Conservation (phyloP, 257 asterid species). For the Fraxinus excelsior region DNA sequence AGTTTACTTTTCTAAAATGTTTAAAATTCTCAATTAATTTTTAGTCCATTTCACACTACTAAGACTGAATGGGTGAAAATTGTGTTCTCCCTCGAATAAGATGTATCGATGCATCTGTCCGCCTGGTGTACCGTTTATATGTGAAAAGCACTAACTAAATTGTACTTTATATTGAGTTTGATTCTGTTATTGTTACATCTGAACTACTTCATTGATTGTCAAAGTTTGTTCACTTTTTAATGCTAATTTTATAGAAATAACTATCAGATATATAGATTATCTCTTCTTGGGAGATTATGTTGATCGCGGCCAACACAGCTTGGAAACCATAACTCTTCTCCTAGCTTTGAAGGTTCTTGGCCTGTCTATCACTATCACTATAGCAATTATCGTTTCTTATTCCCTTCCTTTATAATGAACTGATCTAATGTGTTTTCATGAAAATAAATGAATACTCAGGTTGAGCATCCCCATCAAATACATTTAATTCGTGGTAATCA, state of each 20-base stretch:
- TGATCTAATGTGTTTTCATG: slow-evolving; percentile 25
- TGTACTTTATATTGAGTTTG: background rate
- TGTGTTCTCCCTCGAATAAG: background rate
- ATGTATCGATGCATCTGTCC: background rate
- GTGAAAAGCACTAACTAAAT: background rate
- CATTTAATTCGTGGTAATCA: slow-evolving; percentile 98
- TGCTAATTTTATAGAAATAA: slow-evolving; percentile 37
- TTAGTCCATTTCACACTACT: background rate
- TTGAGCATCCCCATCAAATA: slow-evolving; percentile 79
- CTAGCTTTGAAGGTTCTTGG: slow-evolving; percentile 79
- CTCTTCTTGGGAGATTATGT: slow-evolving; percentile 99
- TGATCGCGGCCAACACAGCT: slow-evolving; percentile 98
- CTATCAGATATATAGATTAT: slow-evolving; percentile 87
- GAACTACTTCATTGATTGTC: slow-evolving; percentile 2
- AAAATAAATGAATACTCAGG: slow-evolving; percentile 49
- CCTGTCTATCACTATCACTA: slow-evolving; percentile 21
- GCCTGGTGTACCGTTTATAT: background rate
- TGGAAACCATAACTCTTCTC: slow-evolving; percentile 96
- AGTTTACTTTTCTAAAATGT: background rate
- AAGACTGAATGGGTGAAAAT: background rate
- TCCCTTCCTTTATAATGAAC: slow-evolving; percentile 12
- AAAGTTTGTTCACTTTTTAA: slow-evolving; percentile 10
- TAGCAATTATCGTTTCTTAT: slow-evolving; percentile 10
- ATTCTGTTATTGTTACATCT: slow-evolving; percentile 7
- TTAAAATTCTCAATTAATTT: too few relatives aligned